Conservation (phyloP, 768 basidiomycete species). For the button mushroom (Agaricus bisporus) region DNA sequence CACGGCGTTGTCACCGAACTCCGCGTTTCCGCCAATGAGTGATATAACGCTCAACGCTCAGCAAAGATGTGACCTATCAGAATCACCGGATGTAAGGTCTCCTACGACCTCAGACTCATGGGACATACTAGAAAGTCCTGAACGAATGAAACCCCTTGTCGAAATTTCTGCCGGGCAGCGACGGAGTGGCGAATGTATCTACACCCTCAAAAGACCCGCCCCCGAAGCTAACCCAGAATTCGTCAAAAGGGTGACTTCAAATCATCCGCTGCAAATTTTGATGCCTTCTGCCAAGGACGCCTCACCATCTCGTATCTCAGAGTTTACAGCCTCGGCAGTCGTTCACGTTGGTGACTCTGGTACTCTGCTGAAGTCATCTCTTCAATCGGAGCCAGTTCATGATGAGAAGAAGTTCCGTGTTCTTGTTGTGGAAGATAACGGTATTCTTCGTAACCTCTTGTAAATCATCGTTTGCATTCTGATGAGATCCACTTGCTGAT, state of each 20-base stretch:
- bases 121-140: not conserved
- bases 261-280: not conserved
- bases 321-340: slow-evolving; percentile 28
- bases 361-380: slow-evolving; percentile 62
- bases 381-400: slow-evolving; percentile 35
- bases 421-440: slow-evolving; percentile 88
- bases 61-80: not conserved
- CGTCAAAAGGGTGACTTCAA: not conserved
- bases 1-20: not conserved
- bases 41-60: not conserved
- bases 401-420: slow-evolving; percentile 50
- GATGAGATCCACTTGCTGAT: not conserved
- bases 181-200: not conserved
- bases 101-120: too few relatives aligned
- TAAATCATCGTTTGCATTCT: slow-evolving; percentile 31
- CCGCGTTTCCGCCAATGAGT: not conserved
- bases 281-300: not conserved
- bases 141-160: not conserved
- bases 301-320: slow-evolving; percentile 11
- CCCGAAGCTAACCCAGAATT: not conserved
- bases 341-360: slow-evolving; percentile 56
- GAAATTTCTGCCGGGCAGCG: not conserved
- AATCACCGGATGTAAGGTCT: not conserved
- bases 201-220: not conserved
- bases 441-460: slow-evolving; percentile 77